Evolutionary conservation across 495 filamentous ascomycete genomes (phyloP).

Genomic region (Aspergillus steynii): DNA sequence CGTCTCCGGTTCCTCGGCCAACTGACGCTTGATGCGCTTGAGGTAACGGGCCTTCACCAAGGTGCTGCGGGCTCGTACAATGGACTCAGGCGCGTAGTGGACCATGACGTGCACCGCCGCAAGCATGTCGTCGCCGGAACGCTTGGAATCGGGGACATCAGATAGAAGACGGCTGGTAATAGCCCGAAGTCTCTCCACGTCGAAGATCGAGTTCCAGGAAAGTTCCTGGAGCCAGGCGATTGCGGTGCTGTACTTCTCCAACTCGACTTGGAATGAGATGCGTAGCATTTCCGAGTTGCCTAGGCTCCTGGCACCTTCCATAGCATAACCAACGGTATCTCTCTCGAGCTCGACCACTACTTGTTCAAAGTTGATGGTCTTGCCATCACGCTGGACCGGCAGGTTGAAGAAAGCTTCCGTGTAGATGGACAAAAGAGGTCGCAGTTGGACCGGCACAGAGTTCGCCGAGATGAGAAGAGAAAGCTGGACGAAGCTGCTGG

Average conservation of each 20-base stretch:
- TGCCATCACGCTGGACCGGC: slow-evolving; percentile 75
- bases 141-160: slow-evolving; percentile 91
- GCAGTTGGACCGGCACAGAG: slow-evolving; percentile 67
- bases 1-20: slow-evolving; percentile 67
- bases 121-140: slow-evolving; percentile 71
- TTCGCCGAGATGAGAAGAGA: slow-evolving; percentile 75
- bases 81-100: slow-evolving; percentile 70
- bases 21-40: slow-evolving; percentile 73
- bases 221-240: slow-evolving; percentile 86
- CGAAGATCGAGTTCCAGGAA: slow-evolving; percentile 85
- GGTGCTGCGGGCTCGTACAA: slow-evolving; percentile 73
- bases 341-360: slow-evolving; percentile 86
- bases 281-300: slow-evolving; percentile 78
- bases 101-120: slow-evolving; percentile 78
- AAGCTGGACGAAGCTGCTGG: slow-evolving; percentile 85
- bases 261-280: slow-evolving; percentile 82
- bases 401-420: slow-evolving; percentile 92
- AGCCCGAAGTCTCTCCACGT: slow-evolving; percentile 74
- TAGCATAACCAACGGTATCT: slow-evolving; percentile 81
- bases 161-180: slow-evolving; percentile 86
- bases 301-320: slow-evolving; percentile 63
- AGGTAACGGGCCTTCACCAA: slow-evolving; percentile 88
- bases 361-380: slow-evolving; percentile 82
- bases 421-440: slow-evolving; percentile 82
- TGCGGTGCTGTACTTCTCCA: slow-evolving; percentile 78